These are phyloP conservation scores for Scleroderma citrinum DNA, from an alignment of 768 basidiomycete genomes.

Conservation along the genomic window DNA sequence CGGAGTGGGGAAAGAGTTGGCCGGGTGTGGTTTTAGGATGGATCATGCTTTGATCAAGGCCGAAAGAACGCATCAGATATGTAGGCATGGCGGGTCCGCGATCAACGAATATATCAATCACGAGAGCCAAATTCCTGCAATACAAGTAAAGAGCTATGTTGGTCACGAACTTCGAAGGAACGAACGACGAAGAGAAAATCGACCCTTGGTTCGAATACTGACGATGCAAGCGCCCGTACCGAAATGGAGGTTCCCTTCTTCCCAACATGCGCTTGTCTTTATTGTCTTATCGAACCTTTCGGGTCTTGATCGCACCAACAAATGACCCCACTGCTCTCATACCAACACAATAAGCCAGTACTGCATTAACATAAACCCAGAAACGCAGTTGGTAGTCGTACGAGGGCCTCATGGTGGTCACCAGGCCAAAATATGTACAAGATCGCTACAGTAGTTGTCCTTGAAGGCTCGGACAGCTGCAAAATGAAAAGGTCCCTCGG, in stretches of 20 bases:
- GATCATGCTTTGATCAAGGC: slow-evolving; percentile 32
- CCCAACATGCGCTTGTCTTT: slow-evolving; percentile 3
- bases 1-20: slow-evolving; percentile 35
- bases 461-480: neutral
- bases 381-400: neutral
- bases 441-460: neutral
- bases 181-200: too few relatives aligned
- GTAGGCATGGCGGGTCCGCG: slow-evolving; percentile 12
- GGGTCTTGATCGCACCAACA: neutral
- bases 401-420: neutral
- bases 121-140: too few relatives aligned
- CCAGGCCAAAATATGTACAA: neutral
- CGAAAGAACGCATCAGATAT: slow-evolving; percentile 14
- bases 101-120: neutral
- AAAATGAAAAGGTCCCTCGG: neutral
- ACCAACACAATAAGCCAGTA: neutral
- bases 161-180: too few relatives aligned
- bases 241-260: slow-evolving; percentile 5
- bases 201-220: too few relatives aligned
- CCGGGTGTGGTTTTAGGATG: slow-evolving; percentile 29
- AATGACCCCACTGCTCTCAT: neutral
- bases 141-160: too few relatives aligned
- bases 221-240: slow-evolving; percentile 1
- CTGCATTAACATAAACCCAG: neutral
- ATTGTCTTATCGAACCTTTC: slow-evolving; percentile 5